phyloP scores from a whole-genome alignment of 2,329 filamentous ascomycete genomes.

The Hyphodiscus sp. region DNA sequence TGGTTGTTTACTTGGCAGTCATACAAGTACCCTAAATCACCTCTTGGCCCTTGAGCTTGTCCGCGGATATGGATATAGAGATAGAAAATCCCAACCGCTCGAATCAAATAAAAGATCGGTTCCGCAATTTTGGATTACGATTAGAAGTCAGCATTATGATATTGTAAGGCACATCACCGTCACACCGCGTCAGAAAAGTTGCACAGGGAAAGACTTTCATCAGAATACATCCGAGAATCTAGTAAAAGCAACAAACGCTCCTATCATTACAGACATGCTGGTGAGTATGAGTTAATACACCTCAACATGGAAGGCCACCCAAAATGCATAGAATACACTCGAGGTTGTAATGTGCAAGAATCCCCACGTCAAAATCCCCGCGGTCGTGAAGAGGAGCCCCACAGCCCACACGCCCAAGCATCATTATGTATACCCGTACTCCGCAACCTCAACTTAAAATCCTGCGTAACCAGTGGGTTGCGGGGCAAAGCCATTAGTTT shows the following conservation, averaged over 20 bases:
- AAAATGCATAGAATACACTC: slow-evolving; percentile 28
- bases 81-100: no score
- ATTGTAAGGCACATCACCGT: neutral
- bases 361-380: slow-evolving; percentile 14
- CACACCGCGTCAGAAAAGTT: neutral
- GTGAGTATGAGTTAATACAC: slow-evolving; percentile 1
- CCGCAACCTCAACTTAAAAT: slow-evolving; percentile 34
- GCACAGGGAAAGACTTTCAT: slow-evolving; percentile 5
- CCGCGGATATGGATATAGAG: no score
- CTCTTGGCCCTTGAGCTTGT: neutral
- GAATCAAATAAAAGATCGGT: neutral
- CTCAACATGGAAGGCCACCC: slow-evolving; percentile 13
- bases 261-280: slow-evolving; percentile 28
- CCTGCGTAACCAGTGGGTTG: slow-evolving; percentile 73
- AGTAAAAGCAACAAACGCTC: slow-evolving; percentile 22
- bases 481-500: slow-evolving; percentile 82
- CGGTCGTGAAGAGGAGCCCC: slow-evolving; percentile 23
- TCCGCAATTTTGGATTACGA: no score
- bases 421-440: slow-evolving; percentile 27
- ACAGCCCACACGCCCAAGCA: slow-evolving; percentile 21
- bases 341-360: slow-evolving; percentile 21
- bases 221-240: slow-evolving; percentile 23
- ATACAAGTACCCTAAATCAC: neutral
- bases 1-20: neutral
- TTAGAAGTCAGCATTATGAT: neutral